These are phyloP conservation scores for Penicillium flavigenum DNA, from an alignment of 495 filamentous ascomycete species.

Conservation along the genomic window DNA sequence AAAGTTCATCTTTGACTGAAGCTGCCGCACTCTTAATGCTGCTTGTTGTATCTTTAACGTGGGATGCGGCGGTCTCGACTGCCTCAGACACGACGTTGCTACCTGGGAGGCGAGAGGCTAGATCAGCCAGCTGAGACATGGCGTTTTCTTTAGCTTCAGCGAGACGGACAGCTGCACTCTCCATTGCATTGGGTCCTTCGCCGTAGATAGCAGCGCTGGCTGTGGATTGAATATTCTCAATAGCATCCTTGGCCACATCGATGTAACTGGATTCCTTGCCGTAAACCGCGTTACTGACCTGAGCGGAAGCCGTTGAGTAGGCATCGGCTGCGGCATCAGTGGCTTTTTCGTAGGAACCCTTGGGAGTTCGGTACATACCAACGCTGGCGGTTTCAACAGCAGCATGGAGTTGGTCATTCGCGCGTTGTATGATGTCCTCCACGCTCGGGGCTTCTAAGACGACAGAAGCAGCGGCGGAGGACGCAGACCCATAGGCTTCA, in stretches of 20 bases:
- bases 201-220: constrained; percentile 58
- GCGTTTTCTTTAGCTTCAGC: constrained; percentile 49
- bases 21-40: constrained; percentile 31
- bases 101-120: constrained; percentile 31
- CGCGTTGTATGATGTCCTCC: constrained; percentile 57
- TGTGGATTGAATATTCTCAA: constrained; percentile 51
- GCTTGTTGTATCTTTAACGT: constrained; percentile 44
- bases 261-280: constrained; percentile 51
- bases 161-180: constrained; percentile 53
- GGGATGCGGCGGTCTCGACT: constrained; percentile 45
- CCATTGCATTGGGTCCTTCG: constrained; percentile 52
- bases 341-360: constrained; percentile 54
- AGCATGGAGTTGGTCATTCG: constrained; percentile 54
- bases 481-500: constrained; percentile 58
- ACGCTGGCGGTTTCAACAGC: constrained; percentile 60
- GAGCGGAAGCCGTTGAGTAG: constrained; percentile 48
- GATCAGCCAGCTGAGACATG: constrained; percentile 45
- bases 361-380: constrained; percentile 59
- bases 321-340: constrained; percentile 50
- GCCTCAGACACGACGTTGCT: constrained; percentile 39
- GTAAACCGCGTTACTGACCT: constrained; percentile 56
- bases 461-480: constrained; percentile 46
- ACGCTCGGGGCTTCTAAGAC: constrained; percentile 59
- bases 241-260: constrained; percentile 47
- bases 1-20: constrained; percentile 59